Evolutionary conservation across 1,284 basidiomycete species (phyloP), one percentile per base, ranked within the genome.

Genomic region (Ustilago sp.): DNA sequence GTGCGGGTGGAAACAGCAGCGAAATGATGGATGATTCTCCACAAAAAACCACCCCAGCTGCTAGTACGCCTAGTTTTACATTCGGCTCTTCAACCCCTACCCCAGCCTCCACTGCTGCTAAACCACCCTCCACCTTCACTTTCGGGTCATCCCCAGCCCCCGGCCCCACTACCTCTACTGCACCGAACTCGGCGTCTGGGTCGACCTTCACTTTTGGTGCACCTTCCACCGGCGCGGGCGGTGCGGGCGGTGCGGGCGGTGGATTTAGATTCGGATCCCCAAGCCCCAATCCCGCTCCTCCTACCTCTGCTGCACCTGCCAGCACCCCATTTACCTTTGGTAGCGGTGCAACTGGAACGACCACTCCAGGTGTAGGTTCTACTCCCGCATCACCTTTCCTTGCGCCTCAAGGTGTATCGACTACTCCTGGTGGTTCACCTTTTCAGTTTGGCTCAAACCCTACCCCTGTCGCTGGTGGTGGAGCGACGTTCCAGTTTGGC

Each of bases 21-120:
- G 23, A 78, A 54, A 78, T 78, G 76, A 78, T 78, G 76, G 76
- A 78, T 23, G 76, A 78, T 53, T 67, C 76, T 34, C 72, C 76
- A 4, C 56, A 55, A 9, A 61, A 63, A 38, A 35, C 39, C n/a
- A 52, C 35, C 12, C 28, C 59, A 0, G 36, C 52, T 36, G 8
- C 61, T 6, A 28, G 23, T 28, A 28, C 23, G 3, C 11, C 36
- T 15, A 63, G 57, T 17, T 76, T 76, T 32, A 76, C 68, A 7
- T 76, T 76, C 51, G 68, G 74, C 4, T 53, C 68, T 6, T 48
- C 74, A 4, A 54, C 73, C 2, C 55, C 71, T 4, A 15, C 70
- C 15, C 9, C 48, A 8, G 15, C 23, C 31, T 13, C 23, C 8
- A 32, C 8, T 6, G 13, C 48, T 4, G 39, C 61, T 3, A 59